phyloP scores from a whole-genome alignment of 768 basidiomycete species.

The Termitomyces sp. region DNA sequence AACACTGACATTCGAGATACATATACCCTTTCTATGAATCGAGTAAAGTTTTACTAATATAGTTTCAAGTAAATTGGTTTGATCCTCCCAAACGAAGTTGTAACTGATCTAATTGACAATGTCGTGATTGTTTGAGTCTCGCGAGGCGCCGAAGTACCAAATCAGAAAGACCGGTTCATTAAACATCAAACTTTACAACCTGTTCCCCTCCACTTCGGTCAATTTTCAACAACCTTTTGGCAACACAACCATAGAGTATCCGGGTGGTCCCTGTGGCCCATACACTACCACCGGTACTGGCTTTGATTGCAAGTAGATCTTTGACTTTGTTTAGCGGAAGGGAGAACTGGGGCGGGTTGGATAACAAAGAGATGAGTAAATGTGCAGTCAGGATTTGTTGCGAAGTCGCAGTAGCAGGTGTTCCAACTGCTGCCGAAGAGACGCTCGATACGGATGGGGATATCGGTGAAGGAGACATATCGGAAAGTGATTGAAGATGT shows the following conservation, averaged over 20 bases:
- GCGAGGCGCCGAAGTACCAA: neutral
- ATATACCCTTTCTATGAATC: slow-evolving; percentile 2
- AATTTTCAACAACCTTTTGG: slow-evolving; percentile 72
- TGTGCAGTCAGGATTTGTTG: slow-evolving; percentile 72
- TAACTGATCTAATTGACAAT: neutral
- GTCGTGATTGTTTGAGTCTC: neutral
- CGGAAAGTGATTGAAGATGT: slow-evolving; percentile 52
- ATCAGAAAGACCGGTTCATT: neutral
- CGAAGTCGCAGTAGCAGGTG: slow-evolving; percentile 36
- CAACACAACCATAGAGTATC: slow-evolving; percentile 74
- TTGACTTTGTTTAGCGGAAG: slow-evolving; percentile 62
- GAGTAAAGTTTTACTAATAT: neutral
- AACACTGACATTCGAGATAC: neutral
- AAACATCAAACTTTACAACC: slow-evolving; percentile 66
- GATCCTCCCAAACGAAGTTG: neutral
- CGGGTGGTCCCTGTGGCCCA: slow-evolving; percentile 46
- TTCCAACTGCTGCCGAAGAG: slow-evolving; percentile 34
- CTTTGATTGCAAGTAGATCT: slow-evolving; percentile 42
- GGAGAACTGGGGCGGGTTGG: slow-evolving; percentile 44
- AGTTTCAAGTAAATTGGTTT: neutral
- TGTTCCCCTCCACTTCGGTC: slow-evolving; percentile 74
- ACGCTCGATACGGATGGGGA: slow-evolving; percentile 55
- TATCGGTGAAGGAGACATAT: slow-evolving; percentile 40
- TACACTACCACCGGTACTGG: slow-evolving; percentile 26
- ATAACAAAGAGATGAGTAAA: slow-evolving; percentile 55